Evolutionary conservation across 257 asterid species (phyloP).

Genomic region (Solanum paucissectum): DNA sequence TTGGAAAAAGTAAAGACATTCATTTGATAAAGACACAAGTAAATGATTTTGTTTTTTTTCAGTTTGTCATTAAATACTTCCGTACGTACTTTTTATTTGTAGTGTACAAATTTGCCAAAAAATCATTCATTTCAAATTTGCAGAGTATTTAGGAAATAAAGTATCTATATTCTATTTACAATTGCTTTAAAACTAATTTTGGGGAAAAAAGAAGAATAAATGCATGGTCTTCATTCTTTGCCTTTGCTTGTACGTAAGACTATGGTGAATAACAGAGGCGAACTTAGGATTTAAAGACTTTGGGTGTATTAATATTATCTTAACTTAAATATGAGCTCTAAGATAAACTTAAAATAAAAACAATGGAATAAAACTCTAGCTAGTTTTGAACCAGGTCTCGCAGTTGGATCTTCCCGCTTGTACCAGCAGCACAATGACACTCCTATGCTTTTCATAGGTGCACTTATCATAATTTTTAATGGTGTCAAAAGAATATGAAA

Average conservation of each 20-base stretch:
- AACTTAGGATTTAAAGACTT: too few relatives aligned
- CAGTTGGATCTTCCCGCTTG: too few relatives aligned
- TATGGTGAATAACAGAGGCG: too few relatives aligned
- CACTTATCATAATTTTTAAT: too few relatives aligned
- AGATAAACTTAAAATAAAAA: too few relatives aligned
- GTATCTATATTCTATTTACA: neutral
- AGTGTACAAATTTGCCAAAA: neutral
- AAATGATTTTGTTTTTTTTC: neutral
- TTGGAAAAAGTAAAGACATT: neutral
- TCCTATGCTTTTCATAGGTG: too few relatives aligned
- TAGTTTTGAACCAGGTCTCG: too few relatives aligned
- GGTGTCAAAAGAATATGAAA: too few relatives aligned
- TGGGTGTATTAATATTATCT: too few relatives aligned
- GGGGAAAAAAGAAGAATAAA: neutral
- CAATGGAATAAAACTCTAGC: too few relatives aligned
- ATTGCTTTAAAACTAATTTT: neutral
- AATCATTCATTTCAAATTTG: neutral
- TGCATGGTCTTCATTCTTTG: neutral
- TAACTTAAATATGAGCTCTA: too few relatives aligned
- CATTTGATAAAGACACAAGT: neutral
- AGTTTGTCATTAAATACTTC: neutral
- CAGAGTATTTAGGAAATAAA: neutral
- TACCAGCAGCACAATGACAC: too few relatives aligned
- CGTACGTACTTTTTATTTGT: neutral
- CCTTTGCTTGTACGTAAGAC: neutral